Percentiles rank a stretch among this genome's conserved stretches.
Conservation (phyloP, 768 basidiomycete species). For the Lactarius sp. region DNA sequence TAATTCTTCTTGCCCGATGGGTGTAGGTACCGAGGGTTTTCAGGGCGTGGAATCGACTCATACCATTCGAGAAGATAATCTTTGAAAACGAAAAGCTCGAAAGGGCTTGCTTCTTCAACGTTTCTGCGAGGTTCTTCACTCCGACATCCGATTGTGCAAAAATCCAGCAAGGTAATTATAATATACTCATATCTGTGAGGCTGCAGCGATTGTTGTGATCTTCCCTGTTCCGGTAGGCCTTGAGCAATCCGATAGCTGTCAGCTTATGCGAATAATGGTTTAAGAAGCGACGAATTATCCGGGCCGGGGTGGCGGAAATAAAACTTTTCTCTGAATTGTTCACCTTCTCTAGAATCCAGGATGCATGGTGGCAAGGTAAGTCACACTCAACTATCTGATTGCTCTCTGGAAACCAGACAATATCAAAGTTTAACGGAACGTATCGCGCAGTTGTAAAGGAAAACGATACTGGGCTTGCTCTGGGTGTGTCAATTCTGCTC, state of each 20-base stretch:
- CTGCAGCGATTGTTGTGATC: slow-evolving; percentile 18
- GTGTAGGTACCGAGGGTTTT: no score
- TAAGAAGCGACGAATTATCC: slow-evolving; percentile 6
- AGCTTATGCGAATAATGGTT: not conserved
- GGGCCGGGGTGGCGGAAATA: not conserved
- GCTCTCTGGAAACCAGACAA: slow-evolving; percentile 11
- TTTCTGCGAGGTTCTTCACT: slow-evolving; percentile 81
- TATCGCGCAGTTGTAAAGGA: not conserved
- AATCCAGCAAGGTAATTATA: slow-evolving; percentile 47
- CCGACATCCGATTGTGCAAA: slow-evolving; percentile 80
- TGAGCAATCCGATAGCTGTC: not conserved
- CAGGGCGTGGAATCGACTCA: not conserved
- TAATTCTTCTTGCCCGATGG: slow-evolving; percentile 48
- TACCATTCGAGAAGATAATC: slow-evolving; percentile 32
- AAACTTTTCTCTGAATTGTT: slow-evolving; percentile 12
- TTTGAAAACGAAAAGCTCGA: slow-evolving; percentile 44
- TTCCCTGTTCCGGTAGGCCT: slow-evolving; percentile 22
- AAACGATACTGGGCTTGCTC: slow-evolving; percentile 7
- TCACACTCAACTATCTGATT: not conserved
- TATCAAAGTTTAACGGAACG: not conserved
- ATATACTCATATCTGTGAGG: slow-evolving; percentile 10
- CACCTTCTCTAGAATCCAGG: not conserved
- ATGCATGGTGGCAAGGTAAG: not conserved
- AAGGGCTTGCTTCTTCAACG: slow-evolving; percentile 49
- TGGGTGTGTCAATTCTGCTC: slow-evolving; percentile 15